Evolutionary conservation across 2,329 filamentous ascomycete species (phyloP), one percentile per base, ranked within the genome.

Genomic region (Colletotrichum godetiae): DNA sequence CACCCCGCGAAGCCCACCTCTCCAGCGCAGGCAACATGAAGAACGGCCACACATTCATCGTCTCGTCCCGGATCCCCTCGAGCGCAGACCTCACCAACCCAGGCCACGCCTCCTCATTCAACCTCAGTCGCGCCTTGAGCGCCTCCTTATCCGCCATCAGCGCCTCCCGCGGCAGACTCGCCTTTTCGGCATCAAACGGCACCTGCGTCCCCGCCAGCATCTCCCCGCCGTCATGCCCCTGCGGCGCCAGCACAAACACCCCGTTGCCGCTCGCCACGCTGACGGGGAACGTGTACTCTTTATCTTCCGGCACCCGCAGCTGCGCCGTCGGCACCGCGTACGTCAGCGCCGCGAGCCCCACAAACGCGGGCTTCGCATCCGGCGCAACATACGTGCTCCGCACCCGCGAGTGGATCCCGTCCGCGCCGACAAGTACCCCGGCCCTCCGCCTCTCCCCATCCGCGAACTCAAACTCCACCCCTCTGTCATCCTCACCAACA

Each of bases 361-460:
- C 86, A 76, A 89, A 91, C 1, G 80, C 82, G 1, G 90, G 86
- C 42, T 84, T 78, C 1, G 88, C 75, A 0, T 85, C 82, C 0
- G 88, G 87, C 58, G 87, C 83, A 0, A 92, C 80, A 55, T 89
- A 85, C 4, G 80, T 82, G 3, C 37, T 62, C 29, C 89, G 84
- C 0, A 91, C 87, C 0, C 80, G 82, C 0, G 89, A 91, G 77
- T 91, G 88, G 62, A 92, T 91, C 1, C 90, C 90, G 71, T 92
- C 90, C 0, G 88, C 88, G 0, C 89, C 90, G 19, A 91, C 81
- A 0, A 92, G 83, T 13, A 89, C 77, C 2, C 80, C 75, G 0
- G 87, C 86, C 0, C 76, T 78, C 1, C 76, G 80, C 0, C 77
- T 80, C 0, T 81, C 81, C 1, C 87, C 88, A 66, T 89, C 86